These are phyloP conservation scores for Saccharomycopsis sp. DNA, from an alignment of 805 yeast genomes.

Conservation along the genomic window DNA sequence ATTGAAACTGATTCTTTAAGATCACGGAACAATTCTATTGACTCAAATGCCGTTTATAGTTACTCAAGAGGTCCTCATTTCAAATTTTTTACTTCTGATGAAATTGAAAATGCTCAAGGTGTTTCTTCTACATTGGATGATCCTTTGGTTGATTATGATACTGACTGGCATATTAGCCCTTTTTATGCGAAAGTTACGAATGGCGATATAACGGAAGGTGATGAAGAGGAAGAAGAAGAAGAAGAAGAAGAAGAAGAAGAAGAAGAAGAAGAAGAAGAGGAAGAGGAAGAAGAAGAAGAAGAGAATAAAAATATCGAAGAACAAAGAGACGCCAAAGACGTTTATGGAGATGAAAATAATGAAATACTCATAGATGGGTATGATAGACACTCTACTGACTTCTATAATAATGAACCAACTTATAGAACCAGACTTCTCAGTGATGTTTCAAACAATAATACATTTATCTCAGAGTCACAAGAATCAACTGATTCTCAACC, in stretches of 20 bases:
- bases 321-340: neutral
- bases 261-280: neutral
- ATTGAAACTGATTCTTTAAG: slow-evolving; percentile 14
- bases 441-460: slow-evolving; percentile 9
- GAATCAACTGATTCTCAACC: slow-evolving; percentile 16
- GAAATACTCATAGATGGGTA: neutral
- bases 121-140: slow-evolving; percentile 61
- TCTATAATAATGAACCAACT: slow-evolving; percentile 9
- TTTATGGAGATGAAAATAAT: neutral
- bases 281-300: neutral
- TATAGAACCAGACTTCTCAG: slow-evolving; percentile 15
- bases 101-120: slow-evolving; percentile 81
- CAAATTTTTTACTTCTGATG: slow-evolving; percentile 73
- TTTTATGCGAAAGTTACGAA: slow-evolving; percentile 2
- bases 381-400: neutral
- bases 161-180: slow-evolving; percentile 51
- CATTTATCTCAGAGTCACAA: slow-evolving; percentile 1
- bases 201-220: neutral
- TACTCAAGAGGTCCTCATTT: slow-evolving; percentile 39
- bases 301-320: neutral
- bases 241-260: neutral
- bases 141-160: slow-evolving; percentile 58
- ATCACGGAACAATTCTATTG: slow-evolving; percentile 26
- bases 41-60: too few species aligned
- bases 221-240: neutral